These are phyloP conservation scores for Paxillus involutus DNA, from an alignment of 768 basidiomycete species.

Conservation along the genomic window DNA sequence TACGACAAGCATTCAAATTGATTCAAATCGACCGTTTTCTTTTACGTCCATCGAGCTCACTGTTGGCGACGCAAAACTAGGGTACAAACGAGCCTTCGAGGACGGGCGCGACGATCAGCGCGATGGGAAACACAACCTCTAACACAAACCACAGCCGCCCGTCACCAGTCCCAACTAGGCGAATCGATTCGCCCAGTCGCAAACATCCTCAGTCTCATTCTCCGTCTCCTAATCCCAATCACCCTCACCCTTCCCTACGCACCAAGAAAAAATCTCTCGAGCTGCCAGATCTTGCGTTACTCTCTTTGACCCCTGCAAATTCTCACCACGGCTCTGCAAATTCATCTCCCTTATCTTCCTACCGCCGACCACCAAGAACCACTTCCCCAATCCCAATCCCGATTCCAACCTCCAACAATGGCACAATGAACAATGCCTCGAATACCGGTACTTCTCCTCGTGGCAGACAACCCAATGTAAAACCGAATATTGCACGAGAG, in stretches of 20 bases:
- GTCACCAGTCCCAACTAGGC: constrained; percentile 21
- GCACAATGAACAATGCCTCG: constrained; percentile 34
- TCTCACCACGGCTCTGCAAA: constrained; percentile 37
- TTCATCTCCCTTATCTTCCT: constrained; percentile 40
- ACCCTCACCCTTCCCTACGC: constrained; percentile 60
- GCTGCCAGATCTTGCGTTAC: constrained; percentile 67
- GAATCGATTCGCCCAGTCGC: constrained; percentile 24
- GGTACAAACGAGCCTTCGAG: constrained; percentile 8
- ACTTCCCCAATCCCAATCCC: constrained; percentile 53
- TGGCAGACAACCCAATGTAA: constrained; percentile 32
- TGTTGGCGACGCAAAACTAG: constrained; percentile 19
- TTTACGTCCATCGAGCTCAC: constrained; percentile 33
- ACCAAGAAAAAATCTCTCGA: constrained; percentile 74
- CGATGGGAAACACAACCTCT: constrained; percentile 36
- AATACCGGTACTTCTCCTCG: constrained; percentile 37
- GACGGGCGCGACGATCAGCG: constrained; percentile 19
- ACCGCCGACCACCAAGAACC: constrained; percentile 40
- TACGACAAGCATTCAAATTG: constrained; percentile 15
- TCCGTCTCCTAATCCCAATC: constrained; percentile 39
- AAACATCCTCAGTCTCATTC: constrained; percentile 29
- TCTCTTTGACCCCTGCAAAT: constrained; percentile 44
- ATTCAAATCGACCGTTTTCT: constrained; percentile 24
- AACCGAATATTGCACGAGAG: constrained; percentile 24
- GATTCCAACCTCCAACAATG: constrained; percentile 37
- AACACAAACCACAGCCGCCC: constrained; percentile 29